Percentiles rank a stretch among this genome's conserved stretches.
These are phyloP conservation scores for Quercus phellos DNA, from an alignment of 331 rosid species.

Conservation along the genomic window DNA sequence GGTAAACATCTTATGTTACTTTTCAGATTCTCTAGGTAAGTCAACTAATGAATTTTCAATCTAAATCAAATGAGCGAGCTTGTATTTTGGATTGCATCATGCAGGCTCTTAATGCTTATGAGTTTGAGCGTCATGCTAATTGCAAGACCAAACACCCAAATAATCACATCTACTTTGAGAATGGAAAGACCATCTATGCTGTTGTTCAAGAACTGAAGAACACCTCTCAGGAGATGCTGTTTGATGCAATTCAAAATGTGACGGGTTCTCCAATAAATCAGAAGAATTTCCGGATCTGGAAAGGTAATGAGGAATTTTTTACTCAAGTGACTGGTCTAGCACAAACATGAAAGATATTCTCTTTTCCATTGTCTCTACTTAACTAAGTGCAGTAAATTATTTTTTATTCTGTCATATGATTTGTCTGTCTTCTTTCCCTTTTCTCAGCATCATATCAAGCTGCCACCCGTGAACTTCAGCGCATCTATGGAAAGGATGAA, in stretches of 20 bases:
- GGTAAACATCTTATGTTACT: conserved; percentile 41
- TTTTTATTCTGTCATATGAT: background rate
- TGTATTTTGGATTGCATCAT: conserved; percentile 28
- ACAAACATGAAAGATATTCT: background rate
- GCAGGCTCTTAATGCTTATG: conserved; percentile 91
- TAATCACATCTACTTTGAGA: conserved; percentile 87
- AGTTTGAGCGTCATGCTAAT: conserved; percentile 93
- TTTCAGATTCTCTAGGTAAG: conserved; percentile 2
- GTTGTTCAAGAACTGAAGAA: conserved; percentile 94
- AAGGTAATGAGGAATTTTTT: conserved; percentile 45
- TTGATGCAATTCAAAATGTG: conserved; percentile 73
- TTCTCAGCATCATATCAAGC: conserved; percentile 88
- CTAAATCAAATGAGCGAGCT: conserved; percentile 20
- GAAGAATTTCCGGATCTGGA: conserved; percentile 82
- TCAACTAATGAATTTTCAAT: background rate
- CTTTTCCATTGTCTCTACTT: background rate
- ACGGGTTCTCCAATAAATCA: conserved; percentile 79
- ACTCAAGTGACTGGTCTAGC: conserved; percentile 4
- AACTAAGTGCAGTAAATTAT: conserved; percentile 5
- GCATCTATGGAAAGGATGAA: conserved; percentile 89
- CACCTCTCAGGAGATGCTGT: conserved; percentile 79
- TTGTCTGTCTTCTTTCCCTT: background rate
- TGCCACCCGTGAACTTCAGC: conserved; percentile 94
- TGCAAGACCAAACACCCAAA: conserved; percentile 97
- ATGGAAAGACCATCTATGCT: conserved; percentile 88